Base-by-base conservation (phyloP, 2,329 filamentous ascomycete genomes). In the Alternaria metachromatica region DNA sequence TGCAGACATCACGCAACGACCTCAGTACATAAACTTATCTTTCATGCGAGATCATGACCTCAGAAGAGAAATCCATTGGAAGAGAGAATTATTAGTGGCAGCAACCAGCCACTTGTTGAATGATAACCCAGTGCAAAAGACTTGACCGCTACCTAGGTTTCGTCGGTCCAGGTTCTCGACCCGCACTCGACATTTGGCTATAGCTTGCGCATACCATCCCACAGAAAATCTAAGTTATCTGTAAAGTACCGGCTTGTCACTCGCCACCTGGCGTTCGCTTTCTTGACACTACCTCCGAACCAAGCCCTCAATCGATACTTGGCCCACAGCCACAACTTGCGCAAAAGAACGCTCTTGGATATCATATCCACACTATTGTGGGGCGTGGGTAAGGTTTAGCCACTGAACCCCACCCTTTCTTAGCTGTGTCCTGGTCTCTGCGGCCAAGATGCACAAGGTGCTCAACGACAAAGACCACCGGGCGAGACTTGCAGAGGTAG, bases 301-400 rank as follows among this genome's bases (percentile, higher is more conserved):
- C 49, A 41, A 21, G 12, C 30, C 8, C 13, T 6, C 21, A 7
- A 25, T 20, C 13, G 3, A 41, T 53, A 33, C 60, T 62, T 58
- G 55, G 60, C 60, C 18, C 2, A 3, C 43, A 25, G 56, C 50
- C 56, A 60, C 33, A 63, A 59, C 48, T 25, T 33, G 55, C 60
- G 43, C 50, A 63, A 63, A 60, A 37, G 25, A 37, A 37, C 45
- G 45, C 55, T 30, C 7, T 26, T 3, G n/a, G 7, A 37, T 37
- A 9, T 8, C 4, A n/a, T 8, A 28, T 18, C 51, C 59, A 57
- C 20, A 56, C n/a, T 18, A 46, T 11, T 46, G 18, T 23, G 49
- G 49, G 6, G 28, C 7, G 1, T 37, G 30, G 6, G 30, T 3
- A 37, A 1, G 7, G 48, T 51, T 37, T 13, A 18, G 8, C 28